Evolutionary conservation across 805 yeast genomes (phyloP), one percentile per base, ranked within the genome.

Genomic region (Yarrowia sp.): DNA sequence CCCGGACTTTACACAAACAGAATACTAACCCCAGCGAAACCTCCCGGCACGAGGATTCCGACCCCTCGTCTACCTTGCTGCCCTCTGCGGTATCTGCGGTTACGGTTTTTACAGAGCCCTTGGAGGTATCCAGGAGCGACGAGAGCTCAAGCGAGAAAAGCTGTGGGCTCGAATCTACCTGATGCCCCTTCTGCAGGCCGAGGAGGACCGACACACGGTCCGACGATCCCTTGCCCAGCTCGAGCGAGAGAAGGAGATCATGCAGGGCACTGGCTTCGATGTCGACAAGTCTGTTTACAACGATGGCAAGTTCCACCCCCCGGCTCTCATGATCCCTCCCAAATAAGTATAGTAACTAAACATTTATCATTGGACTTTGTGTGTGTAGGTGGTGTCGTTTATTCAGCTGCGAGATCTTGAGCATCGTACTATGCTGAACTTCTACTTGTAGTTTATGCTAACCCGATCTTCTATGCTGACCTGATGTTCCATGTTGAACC

Each of bases 21-120:
- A 24, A 14, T 13, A 55, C 47, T 55, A 51, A 21, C 42, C n/a
- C 16, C 60, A 73, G 76, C 83, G 96, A 72, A 86, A 89, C 73
- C 76, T 90, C 53, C 96, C 96, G 22, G 77, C 93, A 2, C 80
- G 96, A 67, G 96, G 96, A 2, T 89, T 89, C 77, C 78, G 93
- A 63, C 94, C 96, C 14, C 76, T 83, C 42, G 78, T 88, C 44
- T 89, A 86, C 77, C 79, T 89, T 64, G 83, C 82, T 71, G 82
- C 86, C 35, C 72, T 88, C 64, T 77, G 83, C 39, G 88, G 83
- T 9, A 70, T 86, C 71, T 81, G 88, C 72, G 79, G 84, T 3
- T 87, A 84, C 70, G 96, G 96, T 10, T 87, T 86, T 77, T 87
- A 86, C 74, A 77, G 80, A 67, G 78, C 83, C 63, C 80, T 81